These are phyloP conservation scores for Didymella exigua DNA, from an alignment of 2,329 filamentous ascomycete species.

Conservation along the genomic window DNA sequence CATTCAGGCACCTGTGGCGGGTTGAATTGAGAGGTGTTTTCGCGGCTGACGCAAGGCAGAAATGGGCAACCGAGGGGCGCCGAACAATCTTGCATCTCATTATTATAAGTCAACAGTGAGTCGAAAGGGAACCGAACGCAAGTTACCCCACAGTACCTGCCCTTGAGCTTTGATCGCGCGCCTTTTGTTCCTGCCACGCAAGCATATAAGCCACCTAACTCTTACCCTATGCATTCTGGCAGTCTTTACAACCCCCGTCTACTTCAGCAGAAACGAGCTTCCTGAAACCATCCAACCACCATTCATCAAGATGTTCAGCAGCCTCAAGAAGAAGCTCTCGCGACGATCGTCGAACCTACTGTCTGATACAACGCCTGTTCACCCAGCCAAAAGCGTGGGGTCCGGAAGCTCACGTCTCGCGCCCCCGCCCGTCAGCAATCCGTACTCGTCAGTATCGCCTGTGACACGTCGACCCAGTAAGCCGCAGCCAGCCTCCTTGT, in stretches of 20 bases:
- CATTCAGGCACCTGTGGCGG: neutral
- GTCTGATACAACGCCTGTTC: conserved; percentile 3
- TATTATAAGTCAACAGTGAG: neutral
- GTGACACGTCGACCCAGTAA: conserved; percentile 49
- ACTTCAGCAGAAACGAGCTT: conserved; percentile 2
- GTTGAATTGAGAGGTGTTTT: neutral
- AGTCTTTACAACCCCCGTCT: neutral
- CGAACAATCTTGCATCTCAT: no score
- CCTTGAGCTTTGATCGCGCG: neutral
- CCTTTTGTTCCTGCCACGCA: conserved; percentile 9
- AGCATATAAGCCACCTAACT: conserved; percentile 13
- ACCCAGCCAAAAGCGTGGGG: conserved; percentile 4
- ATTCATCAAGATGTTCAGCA: conserved; percentile 24
- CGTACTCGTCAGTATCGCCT: conserved; percentile 32
- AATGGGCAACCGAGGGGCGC: no score
- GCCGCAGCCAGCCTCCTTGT: conserved; percentile 9
- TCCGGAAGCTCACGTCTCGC: conserved; percentile 25
- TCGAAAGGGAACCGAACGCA: neutral
- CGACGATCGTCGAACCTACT: conserved; percentile 24
- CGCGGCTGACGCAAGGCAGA: neutral
- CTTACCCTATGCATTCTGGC: neutral
- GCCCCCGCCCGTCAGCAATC: conserved; percentile 22
- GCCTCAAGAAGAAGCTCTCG: conserved; percentile 36
- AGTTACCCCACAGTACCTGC: neutral
- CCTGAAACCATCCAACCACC: neutral